A percentile compares a stretch with the other conserved stretches of the same genome.
These are phyloP conservation scores for Hanseniaspora valbyensis DNA, from an alignment of 805 yeast species.

Conservation along the genomic window DNA sequence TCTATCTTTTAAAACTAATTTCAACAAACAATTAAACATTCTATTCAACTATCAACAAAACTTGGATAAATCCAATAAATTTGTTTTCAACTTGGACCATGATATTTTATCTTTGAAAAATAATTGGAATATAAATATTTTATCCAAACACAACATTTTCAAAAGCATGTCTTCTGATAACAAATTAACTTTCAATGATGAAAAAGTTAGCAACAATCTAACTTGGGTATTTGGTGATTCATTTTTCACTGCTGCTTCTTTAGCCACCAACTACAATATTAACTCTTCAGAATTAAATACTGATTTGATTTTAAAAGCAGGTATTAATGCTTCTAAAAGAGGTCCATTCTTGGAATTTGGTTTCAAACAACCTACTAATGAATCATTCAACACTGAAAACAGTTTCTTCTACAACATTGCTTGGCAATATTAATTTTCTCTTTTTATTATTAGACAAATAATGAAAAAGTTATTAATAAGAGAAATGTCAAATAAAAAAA, in stretches of 20 bases:
- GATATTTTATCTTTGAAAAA: background rate
- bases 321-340: background rate
- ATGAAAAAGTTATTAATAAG: too few relatives aligned
- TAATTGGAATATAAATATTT: background rate
- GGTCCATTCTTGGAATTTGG: conserved; percentile 7
- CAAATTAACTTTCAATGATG: background rate
- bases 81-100: background rate
- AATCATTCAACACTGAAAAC: background rate
- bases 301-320: background rate
- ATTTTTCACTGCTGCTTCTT: background rate
- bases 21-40: background rate
- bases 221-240: background rate
- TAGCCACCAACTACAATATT: background rate
- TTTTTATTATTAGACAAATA: too few relatives aligned
- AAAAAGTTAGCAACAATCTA: background rate
- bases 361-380: background rate
- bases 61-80: background rate
- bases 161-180: background rate
- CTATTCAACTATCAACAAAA: background rate
- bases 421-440: background rate
- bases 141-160: background rate
- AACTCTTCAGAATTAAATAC: background rate
- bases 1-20: background rate
- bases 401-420: background rate
- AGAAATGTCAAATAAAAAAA: too few relatives aligned